phyloP scores from a whole-genome alignment of 73 alveolate genomes.

The Tetrahymena thermophila region DNA sequence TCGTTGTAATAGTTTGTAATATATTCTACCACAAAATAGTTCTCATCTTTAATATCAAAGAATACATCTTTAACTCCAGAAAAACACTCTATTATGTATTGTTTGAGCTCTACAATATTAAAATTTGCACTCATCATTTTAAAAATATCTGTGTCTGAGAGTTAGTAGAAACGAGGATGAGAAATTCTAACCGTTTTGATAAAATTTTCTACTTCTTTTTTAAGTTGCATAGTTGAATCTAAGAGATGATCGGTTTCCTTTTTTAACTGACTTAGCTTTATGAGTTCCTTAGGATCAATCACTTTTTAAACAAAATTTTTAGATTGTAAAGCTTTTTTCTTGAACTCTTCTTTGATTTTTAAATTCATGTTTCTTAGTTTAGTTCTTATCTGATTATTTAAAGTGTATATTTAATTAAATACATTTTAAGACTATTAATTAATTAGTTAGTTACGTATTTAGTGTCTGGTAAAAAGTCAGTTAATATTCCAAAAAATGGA shows the following conservation, averaged over 20 bases:
- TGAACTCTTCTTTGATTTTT: neutral
- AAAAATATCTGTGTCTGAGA: neutral
- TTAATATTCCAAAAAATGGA: neutral
- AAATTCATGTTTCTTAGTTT: neutral
- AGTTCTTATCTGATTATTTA: neutral
- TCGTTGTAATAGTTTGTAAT: neutral
- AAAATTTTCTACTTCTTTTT: neutral
- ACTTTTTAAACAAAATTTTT: neutral
- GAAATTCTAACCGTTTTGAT: neutral
- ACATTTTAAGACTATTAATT: neutral
- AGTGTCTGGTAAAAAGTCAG: neutral
- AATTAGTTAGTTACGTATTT: neutral
- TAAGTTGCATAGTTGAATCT: neutral
- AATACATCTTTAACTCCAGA: neutral
- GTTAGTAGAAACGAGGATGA: neutral
- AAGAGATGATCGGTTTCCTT: neutral
- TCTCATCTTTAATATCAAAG: neutral
- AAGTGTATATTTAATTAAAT: neutral
- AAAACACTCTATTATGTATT: neutral
- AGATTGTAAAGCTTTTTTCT: neutral
- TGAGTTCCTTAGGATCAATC: neutral
- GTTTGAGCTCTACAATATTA: neutral
- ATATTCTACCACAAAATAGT: neutral
- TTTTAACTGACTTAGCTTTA: neutral
- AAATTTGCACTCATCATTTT: neutral